Evolutionary conservation across 2,329 filamentous ascomycete genomes (phyloP).

Genomic region (Rugonectria rugulosa): DNA sequence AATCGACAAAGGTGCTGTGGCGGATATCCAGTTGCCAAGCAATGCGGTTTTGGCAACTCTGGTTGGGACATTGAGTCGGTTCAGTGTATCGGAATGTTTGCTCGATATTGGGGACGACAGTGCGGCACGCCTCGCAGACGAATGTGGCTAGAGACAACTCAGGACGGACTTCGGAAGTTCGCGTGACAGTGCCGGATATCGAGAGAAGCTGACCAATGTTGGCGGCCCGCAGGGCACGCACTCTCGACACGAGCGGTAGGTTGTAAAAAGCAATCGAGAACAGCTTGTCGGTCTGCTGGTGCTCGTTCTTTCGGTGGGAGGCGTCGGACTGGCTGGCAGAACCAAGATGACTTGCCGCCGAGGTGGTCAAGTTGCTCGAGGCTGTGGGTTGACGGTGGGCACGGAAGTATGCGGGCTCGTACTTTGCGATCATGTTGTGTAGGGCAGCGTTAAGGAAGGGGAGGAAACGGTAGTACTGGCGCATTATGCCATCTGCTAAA

Average conservation of each 20-base stretch:
- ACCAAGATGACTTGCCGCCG: constrained; percentile 69
- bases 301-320: constrained; percentile 81
- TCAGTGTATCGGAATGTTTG: constrained; percentile 98
- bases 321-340: constrained; percentile 71
- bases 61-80: constrained; percentile 92
- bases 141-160: constrained; percentile 94
- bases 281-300: constrained; percentile 96
- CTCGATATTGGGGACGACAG: constrained; percentile 87
- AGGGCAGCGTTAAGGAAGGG: constrained; percentile 89
- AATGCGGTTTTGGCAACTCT: constrained; percentile 83
- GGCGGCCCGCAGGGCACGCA: constrained; percentile 84
- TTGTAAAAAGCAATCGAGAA: constrained; percentile 96
- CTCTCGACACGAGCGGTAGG: constrained; percentile 82
- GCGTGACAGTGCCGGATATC: constrained; percentile 94
- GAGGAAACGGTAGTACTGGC: constrained; percentile 93
- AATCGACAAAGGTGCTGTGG: constrained; percentile 97
- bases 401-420: constrained; percentile 93
- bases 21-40: constrained; percentile 98
- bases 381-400: constrained; percentile 87
- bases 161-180: constrained; percentile 95
- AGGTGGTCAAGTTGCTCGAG: constrained; percentile 74
- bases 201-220: constrained; percentile 94
- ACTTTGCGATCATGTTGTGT: constrained; percentile 92
- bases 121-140: constrained; percentile 86
- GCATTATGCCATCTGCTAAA: constrained; percentile 84